These are phyloP conservation scores for Viola pubescens DNA, from an alignment of 441 rosid genomes.

Conservation along the genomic window DNA sequence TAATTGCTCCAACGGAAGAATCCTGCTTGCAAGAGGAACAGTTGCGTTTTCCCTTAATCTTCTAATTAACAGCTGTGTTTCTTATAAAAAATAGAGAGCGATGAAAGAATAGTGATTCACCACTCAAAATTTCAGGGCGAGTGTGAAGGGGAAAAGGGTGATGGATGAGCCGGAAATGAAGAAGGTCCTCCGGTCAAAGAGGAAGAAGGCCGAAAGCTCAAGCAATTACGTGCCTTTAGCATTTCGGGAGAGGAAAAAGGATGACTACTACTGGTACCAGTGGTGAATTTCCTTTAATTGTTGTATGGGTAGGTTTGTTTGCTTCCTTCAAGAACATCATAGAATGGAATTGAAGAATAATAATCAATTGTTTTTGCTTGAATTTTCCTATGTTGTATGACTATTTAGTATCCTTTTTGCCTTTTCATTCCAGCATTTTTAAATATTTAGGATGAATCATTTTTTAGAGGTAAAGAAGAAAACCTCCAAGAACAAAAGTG, in stretches of 20 bases:
- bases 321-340: background rate
- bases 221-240: slow-evolving; percentile 5
- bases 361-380: background rate
- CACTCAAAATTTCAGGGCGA: background rate
- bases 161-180: background rate
- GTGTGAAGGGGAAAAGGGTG: background rate
- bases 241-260: slow-evolving; percentile 11
- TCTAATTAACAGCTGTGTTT: no score
- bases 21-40: no score
- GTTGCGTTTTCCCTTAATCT: no score
- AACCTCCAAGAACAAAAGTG: background rate
- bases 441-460: no score
- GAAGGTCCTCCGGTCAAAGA: background rate
- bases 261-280: slow-evolving; percentile 14
- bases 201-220: background rate
- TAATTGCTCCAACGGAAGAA: no score
- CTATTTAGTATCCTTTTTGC: no score
- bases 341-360: no score
- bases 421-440: no score
- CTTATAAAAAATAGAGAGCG: no score
- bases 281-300: background rate
- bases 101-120: no score
- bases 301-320: background rate
- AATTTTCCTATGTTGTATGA: no score
- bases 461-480: no score